Base-by-base conservation (phyloP, 1,139 yeast species). In the Nakaseomyces uthaithaninus region DNA sequence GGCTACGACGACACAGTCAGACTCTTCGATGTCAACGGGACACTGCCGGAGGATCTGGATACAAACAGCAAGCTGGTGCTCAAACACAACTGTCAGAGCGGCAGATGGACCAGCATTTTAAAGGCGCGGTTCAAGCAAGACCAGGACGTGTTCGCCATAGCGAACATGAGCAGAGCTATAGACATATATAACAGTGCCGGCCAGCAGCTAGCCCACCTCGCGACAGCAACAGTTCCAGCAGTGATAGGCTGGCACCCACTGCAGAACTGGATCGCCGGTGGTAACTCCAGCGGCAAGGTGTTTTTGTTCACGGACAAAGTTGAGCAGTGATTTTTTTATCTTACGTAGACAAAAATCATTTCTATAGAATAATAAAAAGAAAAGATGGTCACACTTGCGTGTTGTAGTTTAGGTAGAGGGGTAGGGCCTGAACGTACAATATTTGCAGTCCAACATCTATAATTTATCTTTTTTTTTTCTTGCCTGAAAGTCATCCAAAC, bases 71-170 rank as follows among this genome's bases (percentile, higher is more conserved):
- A 71, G 27, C 71, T 74, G 22, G 75, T 75, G 9, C 69, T 91
- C 39, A 75, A 74, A 45, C 97, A 91, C 59, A 89, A 89, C 54
- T 91, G 97, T 63, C 95, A 89, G 60, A 82, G 95, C 0, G 97
- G 98, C 0, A 67, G 95, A 47, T 91, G 98, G 98, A 95, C 91
- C 1, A 80, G 95, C 1, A 89, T 91, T 39, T 66, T 91, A 42
- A 86, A 87, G 53, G 77, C 95, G 0, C 72, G 77, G 53, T 91
- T 96, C 93, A 65, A 61, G 23, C 95, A 85, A 51, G 79, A 81
- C 2, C 68, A 75, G 24, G 84, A 86, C 48, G 87, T 89, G 51
- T 86, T 89, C 60, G 84, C 81, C 17, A 87, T 91, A 54, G 97
- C 86, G 17, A 89, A 89, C 57, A 91, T 91, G 97, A 84, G 81